Conservation (phyloP, 78 protist species). For the Pigoraptor vietnamica region DNA sequence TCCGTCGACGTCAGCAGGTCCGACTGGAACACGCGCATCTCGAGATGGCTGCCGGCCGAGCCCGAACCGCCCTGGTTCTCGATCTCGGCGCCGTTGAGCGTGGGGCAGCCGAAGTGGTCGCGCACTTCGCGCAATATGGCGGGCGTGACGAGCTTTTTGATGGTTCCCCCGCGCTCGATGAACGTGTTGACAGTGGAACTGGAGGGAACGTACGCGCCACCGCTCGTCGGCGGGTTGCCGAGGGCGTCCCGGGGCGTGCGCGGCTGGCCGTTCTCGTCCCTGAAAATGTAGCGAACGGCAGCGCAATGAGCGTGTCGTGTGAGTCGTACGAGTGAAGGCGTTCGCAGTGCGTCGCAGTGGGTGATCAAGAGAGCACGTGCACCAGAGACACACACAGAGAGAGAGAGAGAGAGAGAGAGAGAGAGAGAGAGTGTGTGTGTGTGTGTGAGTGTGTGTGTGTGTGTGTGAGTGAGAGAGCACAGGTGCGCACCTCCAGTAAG, state of each 20-base stretch:
- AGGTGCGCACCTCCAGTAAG: too few relatives aligned
- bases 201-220: not conserved
- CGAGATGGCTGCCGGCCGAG: not conserved
- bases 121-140: not conserved
- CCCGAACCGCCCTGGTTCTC: not conserved
- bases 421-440: too few relatives aligned
- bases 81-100: not conserved
- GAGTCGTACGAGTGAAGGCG: too few relatives aligned
- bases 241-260: not conserved
- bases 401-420: too few relatives aligned
- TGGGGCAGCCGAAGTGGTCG: not conserved
- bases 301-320: too few relatives aligned
- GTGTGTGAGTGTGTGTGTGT: too few relatives aligned
- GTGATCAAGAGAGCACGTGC: too few relatives aligned
- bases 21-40: not conserved
- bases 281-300: too few relatives aligned
- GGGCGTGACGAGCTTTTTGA: not conserved
- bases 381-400: too few relatives aligned
- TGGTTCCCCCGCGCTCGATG: not conserved
- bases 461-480: too few relatives aligned
- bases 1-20: not conserved
- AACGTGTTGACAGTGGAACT: not conserved
- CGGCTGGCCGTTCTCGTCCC: not conserved
- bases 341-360: too few relatives aligned
- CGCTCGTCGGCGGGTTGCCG: not conserved